Evolutionary conservation across 306 rosid genomes (phyloP).

Genomic region (Abrus precatorius): DNA sequence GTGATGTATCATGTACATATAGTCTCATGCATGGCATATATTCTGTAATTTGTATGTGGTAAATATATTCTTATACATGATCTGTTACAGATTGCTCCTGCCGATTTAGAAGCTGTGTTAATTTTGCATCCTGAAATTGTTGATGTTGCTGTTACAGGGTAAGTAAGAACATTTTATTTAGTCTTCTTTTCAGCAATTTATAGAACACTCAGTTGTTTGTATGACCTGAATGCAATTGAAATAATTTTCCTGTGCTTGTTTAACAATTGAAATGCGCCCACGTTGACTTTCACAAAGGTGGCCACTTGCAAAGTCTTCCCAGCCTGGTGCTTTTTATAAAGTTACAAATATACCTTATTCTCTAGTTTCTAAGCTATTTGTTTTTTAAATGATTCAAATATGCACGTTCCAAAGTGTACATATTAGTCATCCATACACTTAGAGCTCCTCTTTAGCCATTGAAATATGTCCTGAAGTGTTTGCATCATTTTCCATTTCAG

Average conservation of each 20-base stretch:
- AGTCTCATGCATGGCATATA: too few relatives aligned
- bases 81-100: slow-evolving; percentile 62
- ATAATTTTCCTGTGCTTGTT: slow-evolving; percentile 11
- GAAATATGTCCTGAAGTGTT: slow-evolving; percentile 11
- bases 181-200: slow-evolving; percentile 14
- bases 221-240: not conserved
- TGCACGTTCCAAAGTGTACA: not conserved
- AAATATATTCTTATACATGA: slow-evolving; percentile 29
- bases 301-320: slow-evolving; percentile 2
- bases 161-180: slow-evolving; percentile 23
- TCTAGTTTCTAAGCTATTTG: not conserved
- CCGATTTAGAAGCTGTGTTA: slow-evolving; percentile 63
- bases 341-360: not conserved
- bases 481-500: slow-evolving; percentile 54
- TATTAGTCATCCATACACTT: not conserved
- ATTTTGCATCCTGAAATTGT: slow-evolving; percentile 56
- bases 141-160: slow-evolving; percentile 61
- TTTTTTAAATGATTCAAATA: slow-evolving; percentile 2
- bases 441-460: not conserved
- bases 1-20: too few relatives aligned
- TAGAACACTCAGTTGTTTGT: not conserved
- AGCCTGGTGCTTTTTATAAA: not conserved
- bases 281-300: slow-evolving; percentile 22
- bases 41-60: not conserved
- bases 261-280: not conserved